Conservation (phyloP, 2,329 filamentous ascomycete genomes). For the Nemania sp. region DNA sequence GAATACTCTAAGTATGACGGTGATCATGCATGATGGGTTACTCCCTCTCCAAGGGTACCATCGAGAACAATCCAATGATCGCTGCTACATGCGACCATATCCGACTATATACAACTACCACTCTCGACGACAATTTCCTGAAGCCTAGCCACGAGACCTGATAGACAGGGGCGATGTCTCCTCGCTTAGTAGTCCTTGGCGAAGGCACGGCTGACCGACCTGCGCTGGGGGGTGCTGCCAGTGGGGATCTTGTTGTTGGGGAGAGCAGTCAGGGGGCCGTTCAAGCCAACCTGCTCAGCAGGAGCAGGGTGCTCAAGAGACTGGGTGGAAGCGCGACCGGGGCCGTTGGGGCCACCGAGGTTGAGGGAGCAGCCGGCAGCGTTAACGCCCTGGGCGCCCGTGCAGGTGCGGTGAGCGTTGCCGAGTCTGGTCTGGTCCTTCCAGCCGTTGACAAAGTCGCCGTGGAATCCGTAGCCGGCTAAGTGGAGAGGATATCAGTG, state of each 20-base stretch:
- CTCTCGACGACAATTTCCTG: background rate
- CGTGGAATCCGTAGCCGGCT: slow-evolving; percentile 57
- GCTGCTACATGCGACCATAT: background rate
- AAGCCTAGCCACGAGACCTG: background rate
- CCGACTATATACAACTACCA: background rate
- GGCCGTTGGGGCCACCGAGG: slow-evolving; percentile 19
- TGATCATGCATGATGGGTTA: background rate
- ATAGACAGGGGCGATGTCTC: background rate
- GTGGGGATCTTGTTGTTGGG: slow-evolving; percentile 17
- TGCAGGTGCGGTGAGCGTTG: slow-evolving; percentile 38
- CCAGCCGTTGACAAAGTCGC: slow-evolving; percentile 55
- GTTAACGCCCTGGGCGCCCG: slow-evolving; percentile 10
- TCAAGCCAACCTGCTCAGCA: slow-evolving; percentile 7
- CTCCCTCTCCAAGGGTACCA: background rate
- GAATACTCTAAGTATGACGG: background rate
- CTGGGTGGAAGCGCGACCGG: slow-evolving; percentile 17
- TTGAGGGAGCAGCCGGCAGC: slow-evolving; percentile 21
- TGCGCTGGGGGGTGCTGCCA: slow-evolving; percentile 6
- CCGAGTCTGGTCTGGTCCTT: slow-evolving; percentile 42
- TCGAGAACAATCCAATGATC: background rate
- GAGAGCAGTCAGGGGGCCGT: slow-evolving; percentile 2
- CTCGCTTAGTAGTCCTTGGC: background rate
- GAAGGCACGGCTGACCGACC: slow-evolving; percentile 10
- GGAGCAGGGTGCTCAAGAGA: slow-evolving; percentile 6
- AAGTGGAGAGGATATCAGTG: too few relatives aligned